phyloP scores from a whole-genome alignment of 306 rosid species.

The Notholithocarpus densiflorus region DNA sequence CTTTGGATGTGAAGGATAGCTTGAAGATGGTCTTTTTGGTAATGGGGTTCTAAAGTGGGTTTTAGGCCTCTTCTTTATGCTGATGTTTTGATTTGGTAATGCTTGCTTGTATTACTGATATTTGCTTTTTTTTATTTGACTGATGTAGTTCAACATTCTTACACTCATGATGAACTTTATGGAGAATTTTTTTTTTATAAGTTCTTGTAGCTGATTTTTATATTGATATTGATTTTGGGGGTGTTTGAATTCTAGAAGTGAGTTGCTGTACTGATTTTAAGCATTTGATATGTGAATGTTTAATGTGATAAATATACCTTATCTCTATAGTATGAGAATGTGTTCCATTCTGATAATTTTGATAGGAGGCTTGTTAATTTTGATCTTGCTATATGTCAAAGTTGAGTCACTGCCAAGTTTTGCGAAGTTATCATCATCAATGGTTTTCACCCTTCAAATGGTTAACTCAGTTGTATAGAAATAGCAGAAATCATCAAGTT shows the following conservation, averaged over 20 bases:
- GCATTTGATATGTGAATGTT: background rate
- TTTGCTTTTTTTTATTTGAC: constrained; percentile 15
- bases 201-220: background rate
- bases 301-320: background rate
- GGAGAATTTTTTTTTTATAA: background rate
- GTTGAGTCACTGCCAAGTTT: too few relatives aligned
- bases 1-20: background rate
- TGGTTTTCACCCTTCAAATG: too few relatives aligned
- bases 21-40: background rate
- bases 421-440: too few relatives aligned
- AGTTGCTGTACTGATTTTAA: background rate
- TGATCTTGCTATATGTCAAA: too few relatives aligned
- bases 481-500: too few relatives aligned
- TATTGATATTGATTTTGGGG: background rate
- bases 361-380: too few relatives aligned
- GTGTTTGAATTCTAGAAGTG: background rate
- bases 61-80: constrained; percentile 49
- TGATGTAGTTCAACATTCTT: constrained; percentile 21
- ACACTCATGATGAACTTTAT: background rate
- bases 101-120: constrained; percentile 20
- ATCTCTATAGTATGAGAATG: background rate
- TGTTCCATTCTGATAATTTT: too few relatives aligned
- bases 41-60: constrained; percentile 63
- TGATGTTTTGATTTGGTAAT: constrained; percentile 10
- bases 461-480: too few relatives aligned